A percentile compares a stretch with the other conserved stretches of the same genome.
These are phyloP conservation scores for Linnemannia exigua DNA, from an alignment of 192 early-diverging fungal genomes.

Conservation along the genomic window DNA sequence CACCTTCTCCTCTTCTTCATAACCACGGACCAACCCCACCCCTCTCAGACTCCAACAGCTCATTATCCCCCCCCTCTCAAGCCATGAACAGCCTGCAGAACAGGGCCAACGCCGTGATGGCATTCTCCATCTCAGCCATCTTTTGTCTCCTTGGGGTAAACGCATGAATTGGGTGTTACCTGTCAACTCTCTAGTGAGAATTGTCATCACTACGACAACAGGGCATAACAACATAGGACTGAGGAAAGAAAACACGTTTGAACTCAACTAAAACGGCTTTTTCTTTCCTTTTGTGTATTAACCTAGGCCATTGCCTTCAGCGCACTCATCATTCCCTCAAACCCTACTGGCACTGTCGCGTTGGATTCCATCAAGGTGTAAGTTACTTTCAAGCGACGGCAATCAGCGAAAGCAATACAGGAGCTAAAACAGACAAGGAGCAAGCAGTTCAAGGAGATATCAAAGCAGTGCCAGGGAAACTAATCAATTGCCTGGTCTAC, in stretches of 20 bases:
- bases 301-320: slow-evolving; percentile 64
- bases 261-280: no score
- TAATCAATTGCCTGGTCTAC: background rate
- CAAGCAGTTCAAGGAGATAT: no score
- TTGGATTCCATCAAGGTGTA: slow-evolving; percentile 53
- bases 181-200: no score
- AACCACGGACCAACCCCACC: background rate
- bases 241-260: no score
- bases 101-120: slow-evolving; percentile 70
- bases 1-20: background rate
- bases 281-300: no score
- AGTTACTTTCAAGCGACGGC: no score
- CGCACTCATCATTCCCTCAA: slow-evolving; percentile 52
- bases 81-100: slow-evolving; percentile 61
- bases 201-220: no score
- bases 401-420: background rate
- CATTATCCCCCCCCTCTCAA: background rate
- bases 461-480: background rate
- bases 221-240: no score
- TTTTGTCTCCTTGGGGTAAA: slow-evolving; percentile 66
- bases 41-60: background rate
- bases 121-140: slow-evolving; percentile 73
- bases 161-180: no score
- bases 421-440: background rate
- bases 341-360: slow-evolving; percentile 38